A percentile compares a stretch with the other conserved stretches of the same genome.
phyloP scores from a whole-genome alignment of 169 alveolate genomes.

The Babesia divergens region DNA sequence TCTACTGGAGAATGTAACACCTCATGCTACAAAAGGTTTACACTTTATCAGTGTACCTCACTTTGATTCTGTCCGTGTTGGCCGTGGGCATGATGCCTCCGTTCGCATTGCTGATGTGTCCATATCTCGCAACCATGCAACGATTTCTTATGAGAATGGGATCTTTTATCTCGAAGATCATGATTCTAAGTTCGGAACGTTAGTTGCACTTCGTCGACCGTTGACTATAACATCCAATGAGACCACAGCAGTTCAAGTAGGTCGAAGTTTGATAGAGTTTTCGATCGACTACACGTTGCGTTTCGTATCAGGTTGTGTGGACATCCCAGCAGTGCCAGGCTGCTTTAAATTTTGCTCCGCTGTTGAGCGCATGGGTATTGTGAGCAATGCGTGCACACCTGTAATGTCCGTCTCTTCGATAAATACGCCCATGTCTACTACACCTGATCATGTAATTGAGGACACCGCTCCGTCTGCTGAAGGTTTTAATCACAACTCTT shows the following conservation, averaged over 20 bases:
- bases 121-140: slow-evolving; percentile 95
- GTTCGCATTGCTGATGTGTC: slow-evolving; percentile 97
- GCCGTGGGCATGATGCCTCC: slow-evolving; percentile 98
- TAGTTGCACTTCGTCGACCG: slow-evolving; percentile 87
- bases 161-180: slow-evolving; percentile 92
- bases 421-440: slow-evolving; percentile 1
- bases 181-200: slow-evolving; percentile 97
- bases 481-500: background rate
- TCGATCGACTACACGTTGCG: slow-evolving; percentile 62
- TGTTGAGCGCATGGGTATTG: background rate
- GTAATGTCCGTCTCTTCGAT: background rate
- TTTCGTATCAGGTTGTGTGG: slow-evolving; percentile 31
- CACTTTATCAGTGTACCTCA: slow-evolving; percentile 81
- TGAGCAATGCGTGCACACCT: background rate
- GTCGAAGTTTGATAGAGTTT: slow-evolving; percentile 71
- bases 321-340: slow-evolving; percentile 43
- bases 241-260: slow-evolving; percentile 74
- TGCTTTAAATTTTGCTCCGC: slow-evolving; percentile 24
- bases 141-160: slow-evolving; percentile 85
- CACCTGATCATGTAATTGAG: background rate
- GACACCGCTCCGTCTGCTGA: slow-evolving; percentile 12
- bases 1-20: slow-evolving; percentile 84
- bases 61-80: slow-evolving; percentile 81
- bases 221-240: slow-evolving; percentile 58
- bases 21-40: slow-evolving; percentile 75